Percentiles rank a stretch among this genome's conserved stretches.
These are phyloP conservation scores for Metschnikowia rubicola DNA, from an alignment of 805 yeast species.

Conservation along the genomic window DNA sequence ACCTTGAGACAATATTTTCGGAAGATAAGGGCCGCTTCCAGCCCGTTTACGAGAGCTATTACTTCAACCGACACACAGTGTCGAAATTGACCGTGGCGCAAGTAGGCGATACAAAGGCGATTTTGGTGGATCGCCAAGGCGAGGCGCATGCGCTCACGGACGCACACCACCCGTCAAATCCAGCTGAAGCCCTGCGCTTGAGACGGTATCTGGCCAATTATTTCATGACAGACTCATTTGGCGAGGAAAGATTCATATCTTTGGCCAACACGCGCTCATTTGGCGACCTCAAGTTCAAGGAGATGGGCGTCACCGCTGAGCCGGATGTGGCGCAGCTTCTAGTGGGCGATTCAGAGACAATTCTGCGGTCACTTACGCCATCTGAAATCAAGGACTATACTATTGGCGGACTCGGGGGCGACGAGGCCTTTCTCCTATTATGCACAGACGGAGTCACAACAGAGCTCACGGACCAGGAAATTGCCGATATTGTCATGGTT, in stretches of 20 bases:
- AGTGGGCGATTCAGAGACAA: constrained; percentile 51
- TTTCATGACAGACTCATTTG: constrained; percentile 84
- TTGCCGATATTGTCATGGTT: constrained; percentile 79
- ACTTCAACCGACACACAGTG: constrained; percentile 63
- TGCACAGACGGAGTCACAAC: constrained; percentile 88
- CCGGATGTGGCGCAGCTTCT: constrained; percentile 76
- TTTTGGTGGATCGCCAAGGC: constrained; percentile 80
- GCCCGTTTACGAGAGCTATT: constrained; percentile 38
- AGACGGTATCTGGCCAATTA: constrained; percentile 57
- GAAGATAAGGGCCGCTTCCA: constrained; percentile 25
- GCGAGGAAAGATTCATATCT: constrained; percentile 78
- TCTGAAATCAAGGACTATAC: constrained; percentile 35
- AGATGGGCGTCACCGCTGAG: constrained; percentile 84
- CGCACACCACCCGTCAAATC: constrained; percentile 84
- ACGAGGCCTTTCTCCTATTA: constrained; percentile 80
- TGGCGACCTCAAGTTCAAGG: constrained; percentile 82
- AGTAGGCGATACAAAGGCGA: constrained; percentile 87
- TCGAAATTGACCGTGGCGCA: constrained; percentile 77
- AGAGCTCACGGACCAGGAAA: constrained; percentile 80
- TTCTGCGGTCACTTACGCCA: constrained; percentile 36
- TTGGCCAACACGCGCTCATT: constrained; percentile 92
- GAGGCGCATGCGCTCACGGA: constrained; percentile 73
- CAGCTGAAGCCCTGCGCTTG: constrained; percentile 70
- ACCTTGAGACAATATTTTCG: constrained; percentile 47
- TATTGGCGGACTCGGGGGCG: constrained; percentile 62